Base-by-base conservation (phyloP, 176 grass and related monocot species). In the Avena sativa region DNA sequence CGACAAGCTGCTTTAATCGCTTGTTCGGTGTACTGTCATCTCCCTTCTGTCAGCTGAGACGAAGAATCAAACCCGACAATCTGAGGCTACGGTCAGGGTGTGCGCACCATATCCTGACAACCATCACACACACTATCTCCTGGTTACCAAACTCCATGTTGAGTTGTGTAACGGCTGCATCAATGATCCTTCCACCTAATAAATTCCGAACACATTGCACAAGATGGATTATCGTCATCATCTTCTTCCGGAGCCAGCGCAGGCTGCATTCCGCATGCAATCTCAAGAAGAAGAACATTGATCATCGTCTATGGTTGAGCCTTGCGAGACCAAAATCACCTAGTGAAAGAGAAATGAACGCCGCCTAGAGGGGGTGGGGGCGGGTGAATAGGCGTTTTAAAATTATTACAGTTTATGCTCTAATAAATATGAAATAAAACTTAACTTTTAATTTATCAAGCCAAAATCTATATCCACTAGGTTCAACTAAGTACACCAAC, bases 81-180 rank as follows among this genome's bases (percentile, higher is more conserved):
- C 28, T 28, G 2, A 71, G 8, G 7, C 10, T 89, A 20, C 70
- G 63, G 7, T 86, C 32, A 3, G 86, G 89, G 26, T 91, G 89
- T 8, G 74, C 49, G 8, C 92, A 94, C 81, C 80, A 87, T 6
- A 94, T 84, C 0, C 92, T 81, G 4, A 87, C 76, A 0, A 62
- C 2, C 76, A 94, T 78, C 50, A 89, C 82, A 1, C 84, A 3
- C 81, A 82, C 89, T 56, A 90, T 86, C 26, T 86, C 80, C 6
- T 4, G 0, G 14, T 5, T 11, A 5, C 58, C 21, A 17, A 87
- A 84, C 4, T 81, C 48, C 8, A 71, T 70, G 0, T 79, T 49
- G 0, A 91, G 79, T 25, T 76, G 47, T 0, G 4, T 12, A 17
- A 91, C 89, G 2, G 66, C 83, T 0, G 65, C 78, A 8, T 84